Evolutionary conservation across 192 early-diverging fungal species (phyloP).

Genomic region (Martensiomyces pterosporus): DNA sequence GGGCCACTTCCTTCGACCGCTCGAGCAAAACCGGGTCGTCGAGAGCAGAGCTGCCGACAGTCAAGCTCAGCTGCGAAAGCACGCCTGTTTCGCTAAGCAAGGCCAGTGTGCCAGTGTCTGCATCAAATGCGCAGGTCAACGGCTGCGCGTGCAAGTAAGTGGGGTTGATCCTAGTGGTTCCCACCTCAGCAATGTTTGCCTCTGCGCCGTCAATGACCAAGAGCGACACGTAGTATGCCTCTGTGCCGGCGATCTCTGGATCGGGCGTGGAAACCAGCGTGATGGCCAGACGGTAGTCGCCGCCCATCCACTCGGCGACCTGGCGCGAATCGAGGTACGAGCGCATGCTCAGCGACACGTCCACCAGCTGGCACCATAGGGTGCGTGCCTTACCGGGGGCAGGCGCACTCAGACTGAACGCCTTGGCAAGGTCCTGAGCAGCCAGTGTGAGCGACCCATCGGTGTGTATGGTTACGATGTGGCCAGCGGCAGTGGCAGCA

Average conservation of each 20-base stretch:
- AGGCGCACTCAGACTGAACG: slow-evolving; percentile 7
- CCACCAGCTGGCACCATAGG: slow-evolving; percentile 45
- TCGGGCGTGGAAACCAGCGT: slow-evolving; percentile 14
- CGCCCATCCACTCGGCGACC: slow-evolving; percentile 41
- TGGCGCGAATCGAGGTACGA: slow-evolving; percentile 49
- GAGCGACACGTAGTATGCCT: slow-evolving; percentile 25
- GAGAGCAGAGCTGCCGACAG: slow-evolving; percentile 36
- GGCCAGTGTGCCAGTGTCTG: slow-evolving; percentile 36
- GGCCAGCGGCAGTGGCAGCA: slow-evolving; percentile 21
- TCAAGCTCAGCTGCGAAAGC: slow-evolving; percentile 28
- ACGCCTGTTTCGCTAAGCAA: slow-evolving; percentile 36
- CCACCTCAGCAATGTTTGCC: slow-evolving; percentile 28
- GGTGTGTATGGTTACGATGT: slow-evolving; percentile 31
- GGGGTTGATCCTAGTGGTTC: slow-evolving; percentile 42
- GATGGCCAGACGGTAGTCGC: slow-evolving; percentile 29
- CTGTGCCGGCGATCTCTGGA: slow-evolving; percentile 8
- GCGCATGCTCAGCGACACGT: slow-evolving; percentile 48
- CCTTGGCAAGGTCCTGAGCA: slow-evolving; percentile 11
- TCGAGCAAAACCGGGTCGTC: slow-evolving; percentile 41
- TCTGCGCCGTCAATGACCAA: slow-evolving; percentile 27
- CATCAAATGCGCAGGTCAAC: slow-evolving; percentile 41
- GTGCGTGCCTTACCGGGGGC: slow-evolving; percentile 8
- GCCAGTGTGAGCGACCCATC: slow-evolving; percentile 34
- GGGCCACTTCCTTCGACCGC: slow-evolving; percentile 26
- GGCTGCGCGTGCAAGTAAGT: slow-evolving; percentile 28